Evolutionary conservation across 805 yeast genomes (phyloP), one percentile per base, ranked within the genome.

Genomic region (Scheffersomyces amazonensis): DNA sequence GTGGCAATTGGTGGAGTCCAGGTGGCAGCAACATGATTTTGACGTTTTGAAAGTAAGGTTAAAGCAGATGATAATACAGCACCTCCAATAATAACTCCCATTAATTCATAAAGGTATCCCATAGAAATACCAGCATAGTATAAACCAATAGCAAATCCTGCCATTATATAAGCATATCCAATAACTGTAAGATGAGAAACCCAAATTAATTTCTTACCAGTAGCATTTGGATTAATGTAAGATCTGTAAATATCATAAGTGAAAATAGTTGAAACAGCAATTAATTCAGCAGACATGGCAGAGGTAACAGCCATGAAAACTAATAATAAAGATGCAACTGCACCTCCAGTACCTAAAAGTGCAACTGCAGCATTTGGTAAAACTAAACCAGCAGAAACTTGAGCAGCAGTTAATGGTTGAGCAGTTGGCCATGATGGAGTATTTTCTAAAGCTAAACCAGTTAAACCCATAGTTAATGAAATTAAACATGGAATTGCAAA

Each of bases 231-330:
- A 54, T 87, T 79, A 52, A 88, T 65, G 63, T 89, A 88, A 18
- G 80, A 75, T 64, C 87, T 79, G 77, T 83, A 89, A 44, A 89
- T 71, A 64, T 89, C 96, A 51, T 87, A 89, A 31, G 96, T 85
- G 69, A 80, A 76, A 43, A 89, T 78, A 2, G 96, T 83, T 3
- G 95, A 84, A 15, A 87, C 90, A 2, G 96, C 84, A 55, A 89
- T 86, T 53, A 89, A 76, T 62, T 89, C 96, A 27, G 96, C 91
- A 22, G 95, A 85, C 76, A 87, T 79, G 18, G 96, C 96, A 34
- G 95, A 84, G 0, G 96, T 89, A 31, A 85, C 91, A 18, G 96
- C 96, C 90, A 87, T 85, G 62, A 89, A 89, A 9, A 88, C 77
- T 70, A 89, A 64, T 23, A 89, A 59, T 46, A 89, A 71, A 8